Percentiles rank a stretch among this genome's conserved stretches.
phyloP scores from a whole-genome alignment of 495 filamentous ascomycete genomes.

The Hyaloscypha finlandica region DNA sequence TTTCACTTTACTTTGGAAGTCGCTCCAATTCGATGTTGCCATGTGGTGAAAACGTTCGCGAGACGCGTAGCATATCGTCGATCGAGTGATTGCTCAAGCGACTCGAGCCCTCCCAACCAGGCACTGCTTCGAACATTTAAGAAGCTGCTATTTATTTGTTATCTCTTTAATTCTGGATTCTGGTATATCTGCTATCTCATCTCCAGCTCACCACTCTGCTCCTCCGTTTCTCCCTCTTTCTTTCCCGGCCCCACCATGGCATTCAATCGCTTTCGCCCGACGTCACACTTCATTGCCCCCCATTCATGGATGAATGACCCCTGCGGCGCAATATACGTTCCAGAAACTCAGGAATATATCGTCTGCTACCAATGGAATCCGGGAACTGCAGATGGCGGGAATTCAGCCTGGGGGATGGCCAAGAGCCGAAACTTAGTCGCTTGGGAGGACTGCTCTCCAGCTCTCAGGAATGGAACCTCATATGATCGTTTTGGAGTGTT shows the following conservation, averaged over 20 bases:
- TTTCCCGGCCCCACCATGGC: neutral
- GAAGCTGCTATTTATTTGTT: too few species aligned
- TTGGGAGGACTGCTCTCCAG: slow-evolving; percentile 26
- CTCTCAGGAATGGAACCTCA: slow-evolving; percentile 19
- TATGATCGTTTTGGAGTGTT: slow-evolving; percentile 30
- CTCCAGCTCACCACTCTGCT: neutral
- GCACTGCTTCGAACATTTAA: too few species aligned
- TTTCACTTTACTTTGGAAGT: neutral
- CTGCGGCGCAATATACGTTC: slow-evolving; percentile 29
- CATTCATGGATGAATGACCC: slow-evolving; percentile 31
- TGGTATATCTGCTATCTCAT: too few species aligned
- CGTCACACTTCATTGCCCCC: slow-evolving; percentile 29
- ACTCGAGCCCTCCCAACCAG: too few species aligned
- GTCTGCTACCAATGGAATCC: slow-evolving; percentile 34
- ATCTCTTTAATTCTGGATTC: neutral
- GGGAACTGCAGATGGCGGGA: slow-evolving; percentile 24
- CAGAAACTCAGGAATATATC: slow-evolving; percentile 31
- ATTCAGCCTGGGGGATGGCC: slow-evolving; percentile 30
- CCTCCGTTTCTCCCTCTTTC: neutral
- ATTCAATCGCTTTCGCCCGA: slow-evolving; percentile 27
- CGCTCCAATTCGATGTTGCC: neutral
- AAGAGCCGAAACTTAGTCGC: slow-evolving; percentile 26
- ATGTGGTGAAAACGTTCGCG: neutral
- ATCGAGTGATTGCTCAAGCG: too few species aligned
- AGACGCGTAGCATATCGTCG: neutral